These are phyloP conservation scores for Phytophthora cryptogea DNA, from an alignment of 352 stramenopile species.

Conservation along the genomic window DNA sequence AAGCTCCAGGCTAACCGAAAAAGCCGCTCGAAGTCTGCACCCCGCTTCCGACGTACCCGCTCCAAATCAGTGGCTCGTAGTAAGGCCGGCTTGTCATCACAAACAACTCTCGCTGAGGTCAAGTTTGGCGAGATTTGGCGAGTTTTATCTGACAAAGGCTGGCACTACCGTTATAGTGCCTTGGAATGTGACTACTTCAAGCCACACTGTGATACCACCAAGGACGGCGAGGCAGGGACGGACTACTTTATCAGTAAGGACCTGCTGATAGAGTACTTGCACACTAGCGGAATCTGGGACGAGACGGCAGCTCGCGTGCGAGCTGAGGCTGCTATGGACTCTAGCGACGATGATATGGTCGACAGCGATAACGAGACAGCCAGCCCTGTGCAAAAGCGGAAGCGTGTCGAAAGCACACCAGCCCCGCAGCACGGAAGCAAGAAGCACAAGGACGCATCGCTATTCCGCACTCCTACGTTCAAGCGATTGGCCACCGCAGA, in stretches of 20 bases:
- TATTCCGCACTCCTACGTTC: slow-evolving; percentile 33
- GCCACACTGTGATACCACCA: slow-evolving; percentile 43
- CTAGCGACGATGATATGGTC: slow-evolving; percentile 32
- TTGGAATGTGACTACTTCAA: slow-evolving; percentile 79
- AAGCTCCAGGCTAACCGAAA: slow-evolving; percentile 4
- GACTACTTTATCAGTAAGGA: slow-evolving; percentile 61
- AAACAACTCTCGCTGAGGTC: slow-evolving; percentile 40
- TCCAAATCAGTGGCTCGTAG: slow-evolving; percentile 28
- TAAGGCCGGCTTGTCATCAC: slow-evolving; percentile 16
- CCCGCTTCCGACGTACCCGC: slow-evolving; percentile 16
- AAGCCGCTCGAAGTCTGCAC: slow-evolving; percentile 14
- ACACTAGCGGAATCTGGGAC: slow-evolving; percentile 56
- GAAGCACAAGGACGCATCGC: slow-evolving; percentile 31
- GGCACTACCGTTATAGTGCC: slow-evolving; percentile 44
- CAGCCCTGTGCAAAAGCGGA: slow-evolving; percentile 30
- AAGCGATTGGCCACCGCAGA: slow-evolving; percentile 19
- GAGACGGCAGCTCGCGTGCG: slow-evolving; percentile 46
- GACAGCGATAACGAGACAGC: slow-evolving; percentile 18
- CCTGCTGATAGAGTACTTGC: slow-evolving; percentile 52
- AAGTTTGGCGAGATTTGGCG: slow-evolving; percentile 71
- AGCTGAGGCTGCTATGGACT: slow-evolving; percentile 38
- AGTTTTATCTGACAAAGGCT: slow-evolving; percentile 51
- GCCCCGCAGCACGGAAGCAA: slow-evolving; percentile 20
- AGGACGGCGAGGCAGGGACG: slow-evolving; percentile 36
- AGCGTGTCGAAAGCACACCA: slow-evolving; percentile 27